A percentile compares a stretch with the other conserved stretches of the same genome.
Evolutionary conservation across 208 protist species (phyloP).

Genomic region (Wallacemonas rigidus): DNA sequence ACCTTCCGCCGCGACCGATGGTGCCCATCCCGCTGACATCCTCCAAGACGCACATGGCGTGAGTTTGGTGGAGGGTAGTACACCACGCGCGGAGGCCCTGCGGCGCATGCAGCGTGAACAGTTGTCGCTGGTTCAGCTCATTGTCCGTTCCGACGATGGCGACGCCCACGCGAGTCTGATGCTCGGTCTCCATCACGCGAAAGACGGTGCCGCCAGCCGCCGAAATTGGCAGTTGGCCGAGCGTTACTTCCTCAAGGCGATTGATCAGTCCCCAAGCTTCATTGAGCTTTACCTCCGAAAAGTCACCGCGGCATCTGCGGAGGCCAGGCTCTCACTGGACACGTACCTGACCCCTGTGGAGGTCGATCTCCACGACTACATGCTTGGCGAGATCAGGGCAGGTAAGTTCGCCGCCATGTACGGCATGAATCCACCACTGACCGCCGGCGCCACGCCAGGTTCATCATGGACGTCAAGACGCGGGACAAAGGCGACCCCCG

Average conservation of each 20-base stretch:
- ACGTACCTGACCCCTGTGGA: neutral
- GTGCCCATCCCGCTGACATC: neutral
- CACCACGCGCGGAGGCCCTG: conserved; percentile 2
- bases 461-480: neutral
- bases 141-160: conserved; percentile 1
- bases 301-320: neutral
- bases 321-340: neutral
- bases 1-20: neutral
- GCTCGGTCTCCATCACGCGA: conserved; percentile 3
- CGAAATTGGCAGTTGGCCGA: conserved; percentile 11
- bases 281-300: conserved; percentile 13
- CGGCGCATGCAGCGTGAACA: neutral
- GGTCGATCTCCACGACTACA: neutral
- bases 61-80: conserved; percentile 2
- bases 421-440: conserved; percentile 4
- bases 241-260: conserved; percentile 1
- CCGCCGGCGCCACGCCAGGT: neutral
- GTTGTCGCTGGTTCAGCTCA: neutral
- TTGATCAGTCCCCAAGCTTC: neutral
- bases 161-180: neutral
- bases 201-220: no score
- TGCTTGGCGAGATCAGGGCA: conserved; percentile 5
- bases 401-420: neutral
- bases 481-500: neutral
- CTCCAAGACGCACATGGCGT: neutral